Base-by-base conservation (phyloP, 441 rosid species). In the Pelargonium myrrhifolium region DNA sequence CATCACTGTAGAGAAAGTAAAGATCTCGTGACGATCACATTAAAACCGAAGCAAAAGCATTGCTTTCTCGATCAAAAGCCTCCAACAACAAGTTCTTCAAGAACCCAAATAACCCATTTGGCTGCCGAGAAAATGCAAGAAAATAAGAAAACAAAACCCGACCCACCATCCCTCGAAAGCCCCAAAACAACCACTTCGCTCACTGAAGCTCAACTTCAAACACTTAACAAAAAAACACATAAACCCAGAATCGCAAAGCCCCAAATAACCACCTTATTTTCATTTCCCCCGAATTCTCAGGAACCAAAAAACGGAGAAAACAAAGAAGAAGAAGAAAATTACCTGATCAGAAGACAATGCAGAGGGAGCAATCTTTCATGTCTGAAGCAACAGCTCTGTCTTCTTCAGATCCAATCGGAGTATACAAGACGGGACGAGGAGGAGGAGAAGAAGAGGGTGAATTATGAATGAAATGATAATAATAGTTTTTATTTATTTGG, bases 291-390 rank as follows among this genome's bases (percentile, higher is more conserved):
- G 5, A 47, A 47, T 47, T 47, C 55, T 18, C 15, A 47, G 55
- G 6, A 47, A 12, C 55, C 55, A 6, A 6, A 47, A 14, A 20
- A 49, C 15, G 56, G 15, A 43, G 51, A 43, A 49, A 15, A 3
- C 9, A n/a, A 15, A 14, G 20, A 7, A n/a, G 8, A n/a, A 3
- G 8, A 49, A 49, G 18, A 49, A 49, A 49, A 8, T 12, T 0
- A 49, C 56, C 56, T 49, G 56, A 49, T 49, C 56, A 49, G 56
- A 49, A 17, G 56, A 17, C 56, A 49, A 49, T 49, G 56, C 56
- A 49, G 56, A 49, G 6, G 56, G 21, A n/a, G 17, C 56, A 49
- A 49, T 49, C 56, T 49, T 49, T n/a, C 56, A 49, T 49, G 56
- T 14, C 20, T 49, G 56, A 49, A 49, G 21, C 15, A 51, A 2